Percentiles rank a stretch among this genome's conserved stretches.
These are phyloP conservation scores for Calonectria pseudoturangicola DNA, from an alignment of 2,329 filamentous ascomycete genomes.

Conservation along the genomic window DNA sequence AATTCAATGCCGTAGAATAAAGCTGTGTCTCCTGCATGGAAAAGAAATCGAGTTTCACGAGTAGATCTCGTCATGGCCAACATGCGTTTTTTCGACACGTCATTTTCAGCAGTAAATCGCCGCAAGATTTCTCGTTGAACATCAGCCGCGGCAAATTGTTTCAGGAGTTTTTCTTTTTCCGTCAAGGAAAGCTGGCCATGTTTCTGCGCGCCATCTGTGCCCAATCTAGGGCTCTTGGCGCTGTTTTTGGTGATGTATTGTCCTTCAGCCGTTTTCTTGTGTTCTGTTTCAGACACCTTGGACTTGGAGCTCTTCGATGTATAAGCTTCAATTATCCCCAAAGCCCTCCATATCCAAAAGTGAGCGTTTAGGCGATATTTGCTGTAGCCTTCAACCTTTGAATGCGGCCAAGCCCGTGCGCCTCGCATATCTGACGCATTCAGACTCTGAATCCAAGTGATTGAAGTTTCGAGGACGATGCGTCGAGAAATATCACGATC, in stretches of 20 bases:
- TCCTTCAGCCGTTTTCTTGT: background rate
- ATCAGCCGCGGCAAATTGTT: background rate
- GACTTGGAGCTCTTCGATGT: too few relatives aligned
- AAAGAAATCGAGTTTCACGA: background rate
- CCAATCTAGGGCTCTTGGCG: background rate
- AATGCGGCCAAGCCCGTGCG: background rate
- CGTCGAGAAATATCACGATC: background rate
- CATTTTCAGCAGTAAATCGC: background rate
- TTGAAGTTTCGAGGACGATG: background rate
- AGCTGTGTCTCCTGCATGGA: background rate
- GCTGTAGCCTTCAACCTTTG: background rate
- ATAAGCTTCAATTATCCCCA: background rate
- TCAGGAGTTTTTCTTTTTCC: background rate
- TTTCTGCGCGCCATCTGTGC: background rate
- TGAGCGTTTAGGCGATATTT: background rate
- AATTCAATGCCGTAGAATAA: background rate
- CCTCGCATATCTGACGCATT: background rate
- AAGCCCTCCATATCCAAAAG: slow-evolving; percentile 17
- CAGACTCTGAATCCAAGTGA: background rate
- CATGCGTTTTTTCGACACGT: slow-evolving; percentile 7
- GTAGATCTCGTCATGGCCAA: slow-evolving; percentile 10
- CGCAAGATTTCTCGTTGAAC: background rate
- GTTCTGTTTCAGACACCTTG: background rate
- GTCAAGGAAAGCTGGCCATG: background rate
- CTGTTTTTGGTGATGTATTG: too few relatives aligned